A percentile compares a stretch with the other conserved stretches of the same genome.
Conservation (phyloP, 768 basidiomycete species). For the Holtermannia corniformis region DNA sequence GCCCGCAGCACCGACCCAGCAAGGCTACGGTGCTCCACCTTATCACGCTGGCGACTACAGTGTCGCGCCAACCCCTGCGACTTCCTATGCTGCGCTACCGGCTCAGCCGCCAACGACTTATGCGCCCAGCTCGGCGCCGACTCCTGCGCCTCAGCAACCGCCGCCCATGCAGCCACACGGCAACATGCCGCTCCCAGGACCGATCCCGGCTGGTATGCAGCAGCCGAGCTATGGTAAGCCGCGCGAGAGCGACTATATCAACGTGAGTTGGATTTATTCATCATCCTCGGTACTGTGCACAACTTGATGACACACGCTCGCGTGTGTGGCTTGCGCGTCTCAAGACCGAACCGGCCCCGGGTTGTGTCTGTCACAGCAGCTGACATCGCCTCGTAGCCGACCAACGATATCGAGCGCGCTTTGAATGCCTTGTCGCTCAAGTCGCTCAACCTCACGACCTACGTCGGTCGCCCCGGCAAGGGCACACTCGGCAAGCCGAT, state of each 20-base stretch:
- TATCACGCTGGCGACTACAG: too few species aligned
- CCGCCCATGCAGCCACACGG: background rate
- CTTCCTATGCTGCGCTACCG: background rate
- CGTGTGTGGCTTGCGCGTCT: too few species aligned
- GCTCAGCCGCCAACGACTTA: background rate
- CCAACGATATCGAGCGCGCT: background rate
- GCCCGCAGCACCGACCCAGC: background rate
- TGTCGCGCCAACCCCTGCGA: background rate
- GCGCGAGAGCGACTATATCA: background rate
- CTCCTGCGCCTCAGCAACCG: background rate
- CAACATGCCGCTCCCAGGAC: background rate
- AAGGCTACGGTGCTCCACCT: background rate
- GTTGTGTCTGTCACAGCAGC: background rate
- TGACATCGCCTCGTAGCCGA: background rate
- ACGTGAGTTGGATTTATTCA: background rate
- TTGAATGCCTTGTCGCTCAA: background rate
- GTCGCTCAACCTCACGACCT: background rate
- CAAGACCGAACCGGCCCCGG: too few species aligned
- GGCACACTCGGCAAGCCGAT: background rate
- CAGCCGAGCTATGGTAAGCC: background rate
- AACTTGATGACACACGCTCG: too few species aligned
- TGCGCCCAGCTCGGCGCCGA: background rate
- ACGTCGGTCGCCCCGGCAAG: background rate
- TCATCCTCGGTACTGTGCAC: too few species aligned
- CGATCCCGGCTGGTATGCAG: background rate